Conservation (phyloP, 2,329 filamentous ascomycete genomes). For the Xylariaceae sp. region DNA sequence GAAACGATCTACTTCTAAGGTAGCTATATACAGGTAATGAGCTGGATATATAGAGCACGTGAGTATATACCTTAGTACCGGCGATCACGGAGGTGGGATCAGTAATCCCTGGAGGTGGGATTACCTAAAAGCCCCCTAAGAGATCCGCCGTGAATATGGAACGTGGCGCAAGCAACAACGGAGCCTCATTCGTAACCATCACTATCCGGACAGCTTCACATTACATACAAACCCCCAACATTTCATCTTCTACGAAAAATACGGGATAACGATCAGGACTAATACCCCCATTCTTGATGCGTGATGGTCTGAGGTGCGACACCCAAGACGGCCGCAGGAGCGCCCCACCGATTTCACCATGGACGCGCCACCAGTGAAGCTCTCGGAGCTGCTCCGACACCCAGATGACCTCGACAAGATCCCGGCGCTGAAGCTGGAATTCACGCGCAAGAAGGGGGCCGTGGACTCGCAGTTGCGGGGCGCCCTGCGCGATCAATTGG, state of each 20-base stretch:
- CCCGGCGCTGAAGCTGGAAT: conserved; percentile 83
- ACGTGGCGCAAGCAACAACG: background rate
- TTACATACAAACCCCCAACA: background rate
- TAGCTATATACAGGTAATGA: too few species aligned
- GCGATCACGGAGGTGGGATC: too few species aligned
- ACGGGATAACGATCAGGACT: background rate
- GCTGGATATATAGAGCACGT: too few species aligned
- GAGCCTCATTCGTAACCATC: background rate
- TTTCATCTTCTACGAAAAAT: background rate
- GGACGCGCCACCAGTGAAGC: conserved; percentile 74
- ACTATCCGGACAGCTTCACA: background rate
- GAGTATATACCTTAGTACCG: too few species aligned
- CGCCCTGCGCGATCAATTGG: conserved; percentile 88
- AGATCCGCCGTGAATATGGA: too few species aligned
- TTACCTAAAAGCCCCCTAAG: too few species aligned
- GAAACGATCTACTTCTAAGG: too few species aligned
- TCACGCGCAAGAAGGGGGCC: conserved; percentile 88
- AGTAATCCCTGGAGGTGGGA: too few species aligned
- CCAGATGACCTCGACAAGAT: conserved; percentile 98
- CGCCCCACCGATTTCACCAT: conserved; percentile 44
- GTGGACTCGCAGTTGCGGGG: conserved; percentile 88
- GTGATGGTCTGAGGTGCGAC: conserved; percentile 32
- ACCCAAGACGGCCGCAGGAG: conserved; percentile 29
- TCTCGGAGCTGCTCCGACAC: conserved; percentile 90
- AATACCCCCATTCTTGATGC: conserved; percentile 4